phyloP scores from a whole-genome alignment of 306 rosid species.

The Prunus fruticosa region DNA sequence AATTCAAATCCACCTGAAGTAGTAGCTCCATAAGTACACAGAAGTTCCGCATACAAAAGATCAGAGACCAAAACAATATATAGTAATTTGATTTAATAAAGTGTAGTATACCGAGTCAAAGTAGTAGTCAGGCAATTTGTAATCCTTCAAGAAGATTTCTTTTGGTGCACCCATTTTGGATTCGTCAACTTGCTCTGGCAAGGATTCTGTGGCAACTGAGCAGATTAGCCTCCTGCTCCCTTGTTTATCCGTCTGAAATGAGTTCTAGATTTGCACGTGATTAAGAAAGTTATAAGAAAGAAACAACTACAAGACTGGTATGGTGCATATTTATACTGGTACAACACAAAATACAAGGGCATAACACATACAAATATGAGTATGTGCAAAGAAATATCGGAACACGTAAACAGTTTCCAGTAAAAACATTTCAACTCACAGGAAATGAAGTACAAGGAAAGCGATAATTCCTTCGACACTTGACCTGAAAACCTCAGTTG shows the following conservation, averaged over 20 bases:
- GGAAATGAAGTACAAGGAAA: constrained; percentile 36
- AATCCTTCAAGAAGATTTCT: constrained; percentile 89
- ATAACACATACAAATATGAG: constrained; percentile 4
- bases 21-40: constrained; percentile 19
- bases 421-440: constrained; percentile 48
- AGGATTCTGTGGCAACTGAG: constrained; percentile 70
- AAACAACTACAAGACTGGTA: neutral
- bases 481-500: constrained; percentile 43
- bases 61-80: constrained; percentile 24
- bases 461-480: constrained; percentile 29
- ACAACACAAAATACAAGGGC: neutral
- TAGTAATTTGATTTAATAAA: constrained; percentile 6
- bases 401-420: constrained; percentile 1
- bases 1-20: constrained; percentile 77
- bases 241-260: constrained; percentile 54
- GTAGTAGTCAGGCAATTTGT: constrained; percentile 87
- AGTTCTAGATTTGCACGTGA: constrained; percentile 26
- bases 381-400: constrained; percentile 10
- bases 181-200: constrained; percentile 61
- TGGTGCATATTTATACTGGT: neutral
- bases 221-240: constrained; percentile 58
- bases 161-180: constrained; percentile 72
- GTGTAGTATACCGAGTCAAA: constrained; percentile 59
- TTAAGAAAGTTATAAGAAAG: constrained; percentile 4
- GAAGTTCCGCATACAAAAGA: neutral